Evolutionary conservation across 176 grass and related monocot species (phyloP).

Genomic region (Musa schizocarpa): DNA sequence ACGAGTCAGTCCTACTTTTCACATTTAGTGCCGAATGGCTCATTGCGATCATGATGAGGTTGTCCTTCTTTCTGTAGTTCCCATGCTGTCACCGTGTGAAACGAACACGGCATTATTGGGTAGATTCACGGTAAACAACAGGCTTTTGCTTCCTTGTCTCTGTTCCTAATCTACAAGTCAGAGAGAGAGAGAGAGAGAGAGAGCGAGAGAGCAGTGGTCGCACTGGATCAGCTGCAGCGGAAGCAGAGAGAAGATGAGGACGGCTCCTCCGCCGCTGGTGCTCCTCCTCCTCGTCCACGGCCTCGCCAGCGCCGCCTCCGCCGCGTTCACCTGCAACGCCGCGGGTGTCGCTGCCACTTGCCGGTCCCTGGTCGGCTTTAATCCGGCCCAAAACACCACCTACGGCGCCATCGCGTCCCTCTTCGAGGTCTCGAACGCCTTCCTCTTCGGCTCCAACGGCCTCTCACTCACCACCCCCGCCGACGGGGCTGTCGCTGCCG

Average conservation of each 20-base stretch:
- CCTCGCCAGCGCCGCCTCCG: slow-evolving; percentile 21
- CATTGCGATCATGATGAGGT: no score
- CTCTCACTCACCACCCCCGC: neutral
- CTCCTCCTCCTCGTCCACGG: slow-evolving; percentile 22
- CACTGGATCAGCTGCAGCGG: neutral
- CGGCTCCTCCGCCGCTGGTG: neutral
- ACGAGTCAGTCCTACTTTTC: no score
- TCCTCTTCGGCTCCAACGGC: slow-evolving; percentile 44
- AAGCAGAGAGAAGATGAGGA: slow-evolving; percentile 14
- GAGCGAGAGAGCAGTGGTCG: neutral
- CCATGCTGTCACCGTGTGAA: no score
- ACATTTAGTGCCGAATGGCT: no score
- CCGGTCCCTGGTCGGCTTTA: slow-evolving; percentile 41
- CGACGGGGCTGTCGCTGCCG: neutral
- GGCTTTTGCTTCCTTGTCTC: neutral
- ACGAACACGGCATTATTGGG: no score
- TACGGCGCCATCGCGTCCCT: slow-evolving; percentile 34
- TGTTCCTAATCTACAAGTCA: neutral
- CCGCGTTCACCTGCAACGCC: slow-evolving; percentile 34
- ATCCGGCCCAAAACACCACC: slow-evolving; percentile 47
- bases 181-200: neutral
- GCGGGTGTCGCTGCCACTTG: slow-evolving; percentile 15
- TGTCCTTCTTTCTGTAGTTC: no score
- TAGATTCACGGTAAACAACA: no score
- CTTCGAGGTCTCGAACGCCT: slow-evolving; percentile 43